Percentiles rank a stretch among this genome's conserved stretches.
These are phyloP conservation scores for Dioszegia crocea DNA, from an alignment of 768 basidiomycete species.

Conservation along the genomic window DNA sequence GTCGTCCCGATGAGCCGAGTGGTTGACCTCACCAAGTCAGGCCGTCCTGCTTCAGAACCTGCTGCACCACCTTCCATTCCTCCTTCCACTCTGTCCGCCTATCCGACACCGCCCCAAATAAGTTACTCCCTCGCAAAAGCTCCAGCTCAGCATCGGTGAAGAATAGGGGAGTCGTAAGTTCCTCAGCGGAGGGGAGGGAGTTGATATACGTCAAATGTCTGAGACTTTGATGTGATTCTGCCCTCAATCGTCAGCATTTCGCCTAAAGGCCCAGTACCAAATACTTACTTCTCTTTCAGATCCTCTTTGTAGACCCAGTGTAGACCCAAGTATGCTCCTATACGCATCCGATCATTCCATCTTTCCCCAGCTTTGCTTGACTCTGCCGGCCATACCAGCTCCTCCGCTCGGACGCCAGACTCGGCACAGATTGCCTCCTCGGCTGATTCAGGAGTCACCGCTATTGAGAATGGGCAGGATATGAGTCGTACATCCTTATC, in stretches of 20 bases:
- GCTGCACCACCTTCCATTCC: slow-evolving; percentile 62
- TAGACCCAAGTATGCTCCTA: slow-evolving; percentile 43
- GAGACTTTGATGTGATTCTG: slow-evolving; percentile 22
- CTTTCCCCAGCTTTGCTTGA: slow-evolving; percentile 12
- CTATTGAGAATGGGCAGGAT: slow-evolving; percentile 46
- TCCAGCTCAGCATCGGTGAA: slow-evolving; percentile 64
- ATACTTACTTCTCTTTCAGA: not conserved
- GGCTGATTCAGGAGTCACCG: slow-evolving; percentile 44
- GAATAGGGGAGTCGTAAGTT: slow-evolving; percentile 68
- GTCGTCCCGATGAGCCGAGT: not conserved
- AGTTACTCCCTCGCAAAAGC: slow-evolving; percentile 70
- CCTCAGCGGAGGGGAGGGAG: slow-evolving; percentile 59
- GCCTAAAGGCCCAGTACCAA: not conserved
- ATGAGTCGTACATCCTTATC: slow-evolving; percentile 30
- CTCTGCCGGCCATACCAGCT: slow-evolving; percentile 22
- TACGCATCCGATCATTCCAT: slow-evolving; percentile 41
- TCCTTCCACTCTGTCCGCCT: slow-evolving; percentile 60
- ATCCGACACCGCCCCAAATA: slow-evolving; percentile 71
- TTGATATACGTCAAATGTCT: slow-evolving; percentile 60
- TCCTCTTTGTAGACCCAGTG: slow-evolving; percentile 34
- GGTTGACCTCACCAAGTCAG: slow-evolving; percentile 7
- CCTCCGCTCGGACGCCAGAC: not conserved
- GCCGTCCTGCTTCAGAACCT: slow-evolving; percentile 48
- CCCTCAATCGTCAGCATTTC: not conserved
- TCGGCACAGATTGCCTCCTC: slow-evolving; percentile 22